Evolutionary conservation across 108 stramenopile species (phyloP), one percentile per base, ranked within the genome.

Genomic region (Epipyxis sp.): DNA sequence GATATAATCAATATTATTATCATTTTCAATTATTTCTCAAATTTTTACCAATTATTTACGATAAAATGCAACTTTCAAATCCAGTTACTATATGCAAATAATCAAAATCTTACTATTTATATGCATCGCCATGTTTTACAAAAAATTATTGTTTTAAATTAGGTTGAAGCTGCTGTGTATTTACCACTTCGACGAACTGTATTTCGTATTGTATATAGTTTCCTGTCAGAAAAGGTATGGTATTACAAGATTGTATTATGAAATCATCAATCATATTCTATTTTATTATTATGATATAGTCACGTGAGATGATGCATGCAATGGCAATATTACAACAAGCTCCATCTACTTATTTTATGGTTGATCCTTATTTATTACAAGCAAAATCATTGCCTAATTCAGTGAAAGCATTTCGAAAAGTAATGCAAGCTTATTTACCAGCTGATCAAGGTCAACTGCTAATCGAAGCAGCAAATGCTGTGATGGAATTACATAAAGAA

Each of bases 401-500:
- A 6, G 43, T 74, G 3, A 74, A 35, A 13, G 50, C 71, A 13
- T 74, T 74, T 3, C 71, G 71, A 6, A 27, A 42, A 39, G 71
- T 32, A 6, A 37, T 74, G 44, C 27, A 27, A 13, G 71, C 13
- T 29, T 37, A 54, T 39, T 39, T 74, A 37, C 71, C 71, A 10
- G 71, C 71, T 39, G 71, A 74, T 39, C 71, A 74, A 57, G 71
- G 71, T 20, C 71, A 74, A 54, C 27, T 57, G 10, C 35, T 74
- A 3, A 32, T 74, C 10, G 50, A 74, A 57, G 71, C 71, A 6
- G 71, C 71, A 29, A 57, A 29, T 10, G 6, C 13, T 39, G 34
- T 74, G 25, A 6, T 32, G 3, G 71, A 6, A 74, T 10, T 74
- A 6, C 71, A 74, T 74, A 6, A 10, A 13, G 71, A 74, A 42